Percentiles rank a stretch among this genome's conserved stretches.
These are phyloP conservation scores for Echeveria elegans DNA, from an alignment of 164 flowering plant genomes.

Conservation along the genomic window DNA sequence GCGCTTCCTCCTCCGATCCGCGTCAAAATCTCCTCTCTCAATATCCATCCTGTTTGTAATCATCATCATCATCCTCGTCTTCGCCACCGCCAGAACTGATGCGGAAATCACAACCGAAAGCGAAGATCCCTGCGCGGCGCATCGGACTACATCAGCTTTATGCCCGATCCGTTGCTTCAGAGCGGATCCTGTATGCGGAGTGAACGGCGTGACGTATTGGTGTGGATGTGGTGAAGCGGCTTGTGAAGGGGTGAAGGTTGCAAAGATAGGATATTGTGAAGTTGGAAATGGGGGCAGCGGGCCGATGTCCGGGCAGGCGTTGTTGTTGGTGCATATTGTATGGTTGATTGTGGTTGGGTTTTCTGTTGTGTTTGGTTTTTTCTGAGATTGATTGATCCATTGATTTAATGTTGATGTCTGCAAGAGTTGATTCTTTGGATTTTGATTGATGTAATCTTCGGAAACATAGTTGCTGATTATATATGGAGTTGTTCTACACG, in stretches of 20 bases:
- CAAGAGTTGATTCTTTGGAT: neutral
- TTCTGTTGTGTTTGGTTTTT: conserved; percentile 44
- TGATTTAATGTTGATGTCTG: neutral
- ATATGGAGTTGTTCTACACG: too few species aligned
- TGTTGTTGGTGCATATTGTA: conserved; percentile 49
- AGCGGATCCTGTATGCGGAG: conserved; percentile 62
- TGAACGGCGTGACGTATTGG: conserved; percentile 61
- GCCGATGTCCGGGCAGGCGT: conserved; percentile 49
- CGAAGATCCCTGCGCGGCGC: conserved; percentile 14
- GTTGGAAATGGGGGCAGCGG: conserved; percentile 38
- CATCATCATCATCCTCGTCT: neutral
- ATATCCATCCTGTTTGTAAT: too few species aligned
- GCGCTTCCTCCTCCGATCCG: neutral
- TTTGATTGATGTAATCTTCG: neutral
- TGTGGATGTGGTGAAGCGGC: conserved; percentile 56
- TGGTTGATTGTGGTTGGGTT: conserved; percentile 54
- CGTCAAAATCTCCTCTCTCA: neutral
- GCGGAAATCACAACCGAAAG: neutral
- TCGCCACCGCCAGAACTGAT: neutral
- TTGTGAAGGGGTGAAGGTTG: conserved; percentile 38
- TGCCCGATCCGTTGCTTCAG: conserved; percentile 60
- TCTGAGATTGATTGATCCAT: conserved; percentile 15
- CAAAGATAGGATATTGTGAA: conserved; percentile 45
- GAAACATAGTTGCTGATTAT: neutral
- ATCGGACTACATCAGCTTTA: conserved; percentile 13